phyloP scores from a whole-genome alignment of 1,284 basidiomycete genomes.

The Microbotryum violaceum region DNA sequence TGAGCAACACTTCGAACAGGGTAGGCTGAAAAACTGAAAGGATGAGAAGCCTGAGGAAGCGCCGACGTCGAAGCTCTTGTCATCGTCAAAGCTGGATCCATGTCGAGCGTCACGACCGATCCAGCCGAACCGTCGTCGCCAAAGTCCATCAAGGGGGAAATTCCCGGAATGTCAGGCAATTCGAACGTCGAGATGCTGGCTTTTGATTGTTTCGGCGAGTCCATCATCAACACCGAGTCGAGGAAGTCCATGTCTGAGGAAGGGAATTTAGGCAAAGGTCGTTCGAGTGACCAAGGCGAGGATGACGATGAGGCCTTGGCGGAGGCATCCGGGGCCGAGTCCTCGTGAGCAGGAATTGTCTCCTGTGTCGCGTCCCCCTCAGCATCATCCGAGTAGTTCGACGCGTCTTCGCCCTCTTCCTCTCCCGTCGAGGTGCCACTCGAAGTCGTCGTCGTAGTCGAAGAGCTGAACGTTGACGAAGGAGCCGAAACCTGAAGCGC shows the following conservation, averaged over 20 bases:
- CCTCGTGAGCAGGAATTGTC: too few species aligned
- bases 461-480: slow-evolving; percentile 15
- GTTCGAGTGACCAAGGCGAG: too few species aligned
- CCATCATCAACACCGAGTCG: too few species aligned
- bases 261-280: too few species aligned
- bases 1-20: too few species aligned
- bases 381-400: slow-evolving; percentile 19
- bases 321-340: too few species aligned
- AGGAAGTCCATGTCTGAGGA: too few species aligned
- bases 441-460: slow-evolving; percentile 1
- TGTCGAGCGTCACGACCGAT: slow-evolving; percentile 16
- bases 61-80: too few species aligned
- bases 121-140: slow-evolving; percentile 16
- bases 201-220: too few species aligned
- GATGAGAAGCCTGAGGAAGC: too few species aligned
- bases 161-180: slow-evolving; percentile 28
- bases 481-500: background rate
- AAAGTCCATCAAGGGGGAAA: slow-evolving; percentile 30
- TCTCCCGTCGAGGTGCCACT: slow-evolving; percentile 3
- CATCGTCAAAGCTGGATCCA: background rate
- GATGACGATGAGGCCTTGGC: too few species aligned
- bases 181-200: slow-evolving; percentile 14
- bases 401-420: slow-evolving; percentile 8
- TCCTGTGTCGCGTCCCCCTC: slow-evolving; percentile 13
- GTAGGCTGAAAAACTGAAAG: background rate